Conservation (phyloP, 805 yeast species). For the Schizosaccharomyces osmophilus region DNA sequence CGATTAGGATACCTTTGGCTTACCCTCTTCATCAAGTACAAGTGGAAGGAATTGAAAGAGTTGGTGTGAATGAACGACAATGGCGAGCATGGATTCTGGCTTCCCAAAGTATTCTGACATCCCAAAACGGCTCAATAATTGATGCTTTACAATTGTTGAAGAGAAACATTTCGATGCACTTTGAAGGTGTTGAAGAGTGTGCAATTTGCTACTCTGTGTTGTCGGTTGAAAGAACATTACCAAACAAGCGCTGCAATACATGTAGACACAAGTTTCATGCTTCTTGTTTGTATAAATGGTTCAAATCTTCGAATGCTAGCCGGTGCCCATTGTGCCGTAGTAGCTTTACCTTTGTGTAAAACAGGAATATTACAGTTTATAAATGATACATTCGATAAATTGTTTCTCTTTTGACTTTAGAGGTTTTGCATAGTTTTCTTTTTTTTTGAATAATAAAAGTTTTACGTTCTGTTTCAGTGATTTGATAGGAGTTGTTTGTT, state of each 20-base stretch:
- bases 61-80: constrained; percentile 75
- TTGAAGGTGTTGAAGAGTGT: constrained; percentile 88
- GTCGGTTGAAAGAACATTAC: constrained; percentile 63
- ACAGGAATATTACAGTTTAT: background rate
- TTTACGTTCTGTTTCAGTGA: too few species aligned
- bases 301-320: constrained; percentile 72
- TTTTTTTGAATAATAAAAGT: too few species aligned
- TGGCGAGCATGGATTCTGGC: constrained; percentile 92
- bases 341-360: constrained; percentile 16
- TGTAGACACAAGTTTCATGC: constrained; percentile 89
- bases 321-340: constrained; percentile 88
- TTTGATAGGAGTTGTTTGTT: too few species aligned
- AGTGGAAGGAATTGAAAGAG: constrained; percentile 52
- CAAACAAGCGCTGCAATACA: constrained; percentile 67
- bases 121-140: constrained; percentile 22
- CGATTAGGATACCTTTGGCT: constrained; percentile 42
- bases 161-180: constrained; percentile 57
- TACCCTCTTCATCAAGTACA: constrained; percentile 58
- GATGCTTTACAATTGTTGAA: constrained; percentile 46
- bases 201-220: constrained; percentile 86
- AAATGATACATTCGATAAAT: too few species aligned
- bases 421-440: too few species aligned
- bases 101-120: constrained; percentile 39
- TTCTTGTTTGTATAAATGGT: constrained; percentile 92
- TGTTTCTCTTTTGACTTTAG: too few species aligned